Base-by-base conservation (phyloP, 2,329 filamentous ascomycete genomes). In the Diaporthe citri region DNA sequence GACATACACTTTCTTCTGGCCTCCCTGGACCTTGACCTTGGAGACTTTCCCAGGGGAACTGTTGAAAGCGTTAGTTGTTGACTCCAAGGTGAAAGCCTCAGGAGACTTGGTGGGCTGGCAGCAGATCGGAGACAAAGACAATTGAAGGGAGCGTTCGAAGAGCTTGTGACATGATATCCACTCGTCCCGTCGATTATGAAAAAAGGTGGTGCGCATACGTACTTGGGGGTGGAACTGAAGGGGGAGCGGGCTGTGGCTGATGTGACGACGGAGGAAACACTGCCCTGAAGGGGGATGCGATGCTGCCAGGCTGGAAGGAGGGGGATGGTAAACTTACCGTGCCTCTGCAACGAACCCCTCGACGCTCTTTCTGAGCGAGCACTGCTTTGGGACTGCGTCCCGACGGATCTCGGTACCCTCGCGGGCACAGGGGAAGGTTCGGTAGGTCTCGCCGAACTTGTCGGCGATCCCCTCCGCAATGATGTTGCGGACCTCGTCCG, bases 391-490 rank as follows among this genome's bases (percentile, higher is more conserved):
- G 20, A 51, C 17, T 17, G 25, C 51, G 51, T 76, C 51, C 31
- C 74, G 66, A 5, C 74, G 74, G 31, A 76, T 74, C 59, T 72
- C 28, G 6, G 70, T 43, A 7, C 69, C 43, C n/a, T 67, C 22
- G 20, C 71, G 34, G 28, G 46, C 28, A 28, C 48, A 34, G 4
- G 71, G 74, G 25, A 69, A 76, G 39, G 34, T 36, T 22, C 74
- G 71, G 57, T 74, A 74, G 6, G 43, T 41, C 31, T 73, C 56
- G 41, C 66, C 51, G 41, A 71, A 71, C 28, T 64, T 71, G 8
- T 71, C 59, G 48, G 74, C 74, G 57, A 76, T 67, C 12, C 56
- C 71, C 46, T 76, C 74, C 4, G 74, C 74, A 6, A 76, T 66
- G 51, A 76, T 74, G 39, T 56, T 70, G 34, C 71, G 64, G 39